Base-by-base conservation (phyloP, 164 flowering plant species). In the Sedum album region DNA sequence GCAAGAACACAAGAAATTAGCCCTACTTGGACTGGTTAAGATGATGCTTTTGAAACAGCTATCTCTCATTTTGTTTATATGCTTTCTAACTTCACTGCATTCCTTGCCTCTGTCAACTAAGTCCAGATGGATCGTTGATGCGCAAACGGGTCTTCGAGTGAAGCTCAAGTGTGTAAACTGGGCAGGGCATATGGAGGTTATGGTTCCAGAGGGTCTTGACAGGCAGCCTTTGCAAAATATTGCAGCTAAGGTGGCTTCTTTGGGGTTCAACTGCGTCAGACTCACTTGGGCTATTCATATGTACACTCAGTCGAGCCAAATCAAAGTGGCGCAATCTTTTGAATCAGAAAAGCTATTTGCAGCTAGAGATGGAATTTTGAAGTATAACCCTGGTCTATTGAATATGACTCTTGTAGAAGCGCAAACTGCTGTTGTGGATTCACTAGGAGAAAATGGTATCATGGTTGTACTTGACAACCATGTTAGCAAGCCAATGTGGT, bases 191-290 rank as follows among this genome's bases (percentile, higher is more conserved):
- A 49, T 49, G 55, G 55, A 49, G 55, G 23, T 10, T 49, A 49
- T 49, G 55, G 55, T 49, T 20, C 55, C 55, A 21, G 55, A 49
- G 55, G 55, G 55, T 49, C 55, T 49, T 18, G 55, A 49, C 55
- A 49, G 23, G 23, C 55, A 49, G 25, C 55, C 55, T 5, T 21
- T 49, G 55, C 23, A 21, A 5, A 20, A 49, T 4, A 49, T 49
- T 49, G 21, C 25, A 5, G 55, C 55, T 49, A 49, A 41, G 15
- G 72, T 85, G 0, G 55, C 71, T 15, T 66, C 78, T 1, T 42
- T 74, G 41, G 84, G 85, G 1, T 85, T 83, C 72, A 85, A 83
- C 66, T 78, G 83, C 66, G 86, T 69, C 30, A 55, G 79, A 10
- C 74, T 79, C 38, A 76, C 82, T 0, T 76, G 73, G 72, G 67